phyloP scores from a whole-genome alignment of 352 stramenopile species.

The Pythium scleroteichum region DNA sequence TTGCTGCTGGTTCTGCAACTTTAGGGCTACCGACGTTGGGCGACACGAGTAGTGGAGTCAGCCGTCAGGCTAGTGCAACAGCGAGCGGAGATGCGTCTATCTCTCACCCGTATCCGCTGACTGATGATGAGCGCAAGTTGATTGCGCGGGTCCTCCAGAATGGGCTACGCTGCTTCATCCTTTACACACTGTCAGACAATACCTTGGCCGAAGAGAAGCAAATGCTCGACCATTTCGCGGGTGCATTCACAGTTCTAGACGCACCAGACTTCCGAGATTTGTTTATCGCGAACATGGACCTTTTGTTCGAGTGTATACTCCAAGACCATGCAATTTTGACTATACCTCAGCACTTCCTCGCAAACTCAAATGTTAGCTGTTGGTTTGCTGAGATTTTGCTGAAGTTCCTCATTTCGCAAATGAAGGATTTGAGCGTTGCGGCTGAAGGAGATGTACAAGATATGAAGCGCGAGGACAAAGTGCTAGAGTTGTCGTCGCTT shows the following conservation, averaged over 20 bases:
- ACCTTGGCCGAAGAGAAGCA: conserved; percentile 92
- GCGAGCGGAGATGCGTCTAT: neutral
- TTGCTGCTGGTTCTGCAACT: neutral
- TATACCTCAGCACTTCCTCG: conserved; percentile 94
- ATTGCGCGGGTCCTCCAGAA: conserved; percentile 94
- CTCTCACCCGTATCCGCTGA: conserved; percentile 84
- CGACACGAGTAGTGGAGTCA: conserved; percentile 4
- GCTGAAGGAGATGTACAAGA: conserved; percentile 76
- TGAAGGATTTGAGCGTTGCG: conserved; percentile 90
- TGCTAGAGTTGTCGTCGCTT: conserved; percentile 70
- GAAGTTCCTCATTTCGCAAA: conserved; percentile 93
- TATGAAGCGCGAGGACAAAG: conserved; percentile 71
- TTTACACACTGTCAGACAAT: conserved; percentile 91
- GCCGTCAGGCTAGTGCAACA: conserved; percentile 8
- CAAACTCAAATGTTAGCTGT: conserved; percentile 91
- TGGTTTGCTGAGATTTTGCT: conserved; percentile 95
- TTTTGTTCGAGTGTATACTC: conserved; percentile 93
- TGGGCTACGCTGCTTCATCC: conserved; percentile 91
- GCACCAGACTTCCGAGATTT: conserved; percentile 92
- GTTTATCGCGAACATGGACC: conserved; percentile 87
- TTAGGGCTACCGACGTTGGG: neutral
- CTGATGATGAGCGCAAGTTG: conserved; percentile 91
- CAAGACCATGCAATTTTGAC: conserved; percentile 93
- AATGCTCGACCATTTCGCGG: conserved; percentile 96
- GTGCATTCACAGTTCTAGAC: conserved; percentile 96